Conservation (phyloP, 176 grass and related monocot species). For the Aegilops speltoides region DNA sequence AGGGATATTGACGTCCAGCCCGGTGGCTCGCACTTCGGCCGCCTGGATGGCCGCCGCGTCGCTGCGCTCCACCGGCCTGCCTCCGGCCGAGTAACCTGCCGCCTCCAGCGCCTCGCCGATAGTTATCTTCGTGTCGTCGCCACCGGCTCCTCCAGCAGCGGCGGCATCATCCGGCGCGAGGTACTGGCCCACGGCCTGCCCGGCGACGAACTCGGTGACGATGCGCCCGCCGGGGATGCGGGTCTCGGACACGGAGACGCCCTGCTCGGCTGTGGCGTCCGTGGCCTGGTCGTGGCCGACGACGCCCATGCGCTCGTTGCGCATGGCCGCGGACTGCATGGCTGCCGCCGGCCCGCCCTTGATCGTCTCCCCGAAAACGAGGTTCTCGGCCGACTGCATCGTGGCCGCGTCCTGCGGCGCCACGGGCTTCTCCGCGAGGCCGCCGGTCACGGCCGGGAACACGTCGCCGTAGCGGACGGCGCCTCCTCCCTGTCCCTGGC, state of each 20-base stretch:
- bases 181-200: constrained; percentile 47
- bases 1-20: constrained; percentile 26
- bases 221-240: constrained; percentile 42
- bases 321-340: constrained; percentile 60
- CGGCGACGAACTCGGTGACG: constrained; percentile 72
- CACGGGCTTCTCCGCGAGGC: constrained; percentile 43
- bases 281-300: constrained; percentile 59
- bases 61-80: constrained; percentile 57
- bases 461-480: constrained; percentile 61
- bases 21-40: constrained; percentile 46
- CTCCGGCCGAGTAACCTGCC: constrained; percentile 22
- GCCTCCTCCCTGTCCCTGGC: not conserved
- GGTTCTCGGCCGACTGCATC: constrained; percentile 66
- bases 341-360: constrained; percentile 54
- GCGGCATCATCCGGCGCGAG: constrained; percentile 1
- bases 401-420: constrained; percentile 65
- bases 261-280: constrained; percentile 31
- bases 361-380: constrained; percentile 42
- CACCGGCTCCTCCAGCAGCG: not conserved
- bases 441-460: constrained; percentile 44
- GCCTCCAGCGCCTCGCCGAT: constrained; percentile 73
- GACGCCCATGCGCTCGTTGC: constrained; percentile 56
- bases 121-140: constrained; percentile 35
- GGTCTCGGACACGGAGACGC: constrained; percentile 56
- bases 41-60: constrained; percentile 79